Base-by-base conservation (phyloP, 495 filamentous ascomycete species). In the Thozetella sp. region DNA sequence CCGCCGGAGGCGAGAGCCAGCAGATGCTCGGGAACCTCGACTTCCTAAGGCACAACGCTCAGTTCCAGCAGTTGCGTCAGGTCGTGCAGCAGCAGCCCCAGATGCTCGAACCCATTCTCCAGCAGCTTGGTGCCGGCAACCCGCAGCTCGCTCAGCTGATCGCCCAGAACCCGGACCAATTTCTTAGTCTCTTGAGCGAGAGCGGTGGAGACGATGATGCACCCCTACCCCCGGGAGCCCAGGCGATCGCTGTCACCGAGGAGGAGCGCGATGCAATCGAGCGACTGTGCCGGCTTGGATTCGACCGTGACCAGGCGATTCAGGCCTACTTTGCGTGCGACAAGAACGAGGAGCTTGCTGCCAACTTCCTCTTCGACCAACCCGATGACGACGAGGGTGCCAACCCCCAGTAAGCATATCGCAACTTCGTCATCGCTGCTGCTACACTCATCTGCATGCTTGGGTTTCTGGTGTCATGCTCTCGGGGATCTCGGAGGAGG, bases 281-380 rank as follows among this genome's bases (percentile, higher is more conserved):
- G 80, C 83, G 95, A 68, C 80, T 99, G 63, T 94, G 91, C 72
- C 88, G 88, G 57, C 86, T 99, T 25, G 95, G 95, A 12, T 99
- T 99, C 72, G 86, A 93, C 54, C 88, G 93, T 25, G 94, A 98
- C 66, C 84, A 90, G 63, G 96, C 94, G 46, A 97, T 99, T 70
- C 95, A 99, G 79, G 95, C 95, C 13, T 99, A 98, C 78, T 98
- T 99, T 72, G 95, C 95, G 6, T 99, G 95, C 73, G 95, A 99
- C 76, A 99, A 98, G 83, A 97, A 99, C 73, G 95, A 99, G 75
- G 95, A 99, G 72, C 80, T 98, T 34, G 93, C 95, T 2, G 95
- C 95, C 26, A 99, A 99, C 70, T 97, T 97, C 76, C 81, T 99
- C 55, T 99, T 99, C 68, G 95, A 99, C 63, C 92, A 97, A 72